Percentiles rank a stretch among this genome's conserved stretches.
These are phyloP conservation scores for Pseudogymnoascus verrucosus DNA, from an alignment of 2,329 filamentous ascomycete species.

Conservation along the genomic window DNA sequence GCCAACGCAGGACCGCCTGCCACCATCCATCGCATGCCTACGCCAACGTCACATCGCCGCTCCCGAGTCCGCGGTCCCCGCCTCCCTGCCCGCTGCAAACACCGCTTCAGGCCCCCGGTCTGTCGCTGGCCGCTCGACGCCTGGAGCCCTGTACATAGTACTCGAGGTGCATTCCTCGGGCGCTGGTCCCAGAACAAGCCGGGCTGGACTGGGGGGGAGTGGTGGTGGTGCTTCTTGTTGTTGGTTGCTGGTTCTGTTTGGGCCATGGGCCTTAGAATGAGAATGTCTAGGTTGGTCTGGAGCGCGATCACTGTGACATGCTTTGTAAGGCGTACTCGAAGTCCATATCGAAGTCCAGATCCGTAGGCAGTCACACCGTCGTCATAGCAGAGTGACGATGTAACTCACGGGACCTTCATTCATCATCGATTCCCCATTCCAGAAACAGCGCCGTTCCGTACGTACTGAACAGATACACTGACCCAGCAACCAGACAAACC, in stretches of 20 bases:
- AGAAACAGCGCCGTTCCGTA: background rate
- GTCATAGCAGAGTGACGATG: background rate
- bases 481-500: background rate
- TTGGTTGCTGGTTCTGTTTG: background rate
- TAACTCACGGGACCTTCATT: slow-evolving; percentile 1
- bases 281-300: background rate
- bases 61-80: background rate
- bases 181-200: background rate
- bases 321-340: background rate
- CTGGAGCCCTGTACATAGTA: background rate
- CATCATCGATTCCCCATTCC: background rate
- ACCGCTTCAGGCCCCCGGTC: background rate
- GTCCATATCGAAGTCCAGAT: background rate
- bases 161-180: background rate
- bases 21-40: background rate
- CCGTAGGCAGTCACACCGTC: background rate
- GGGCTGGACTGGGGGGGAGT: background rate
- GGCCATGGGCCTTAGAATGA: background rate
- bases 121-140: background rate
- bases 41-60: background rate
- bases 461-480: background rate
- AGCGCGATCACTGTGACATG: background rate
- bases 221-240: background rate
- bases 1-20: background rate
- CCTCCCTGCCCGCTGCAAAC: background rate